phyloP scores from a whole-genome alignment of 2,329 filamentous ascomycete species.

The Ophiostoma populinum region DNA sequence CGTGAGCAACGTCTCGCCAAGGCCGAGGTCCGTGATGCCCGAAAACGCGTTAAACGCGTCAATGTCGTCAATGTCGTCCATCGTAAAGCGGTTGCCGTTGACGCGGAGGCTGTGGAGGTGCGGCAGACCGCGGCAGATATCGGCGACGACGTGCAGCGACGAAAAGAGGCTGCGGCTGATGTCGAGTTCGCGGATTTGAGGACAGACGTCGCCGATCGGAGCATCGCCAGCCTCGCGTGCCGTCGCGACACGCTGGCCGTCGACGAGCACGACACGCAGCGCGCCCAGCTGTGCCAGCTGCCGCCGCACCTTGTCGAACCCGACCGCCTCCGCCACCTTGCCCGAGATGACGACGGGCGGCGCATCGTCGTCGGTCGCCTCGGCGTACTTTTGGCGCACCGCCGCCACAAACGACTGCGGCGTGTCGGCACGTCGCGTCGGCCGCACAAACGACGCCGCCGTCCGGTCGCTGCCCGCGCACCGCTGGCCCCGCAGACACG shows the following conservation, averaged over 20 bases:
- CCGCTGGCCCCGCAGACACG: slow-evolving; percentile 34
- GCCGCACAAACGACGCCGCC: slow-evolving; percentile 74
- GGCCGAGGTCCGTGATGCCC: slow-evolving; percentile 39
- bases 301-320: slow-evolving; percentile 79
- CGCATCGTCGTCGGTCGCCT: slow-evolving; percentile 22
- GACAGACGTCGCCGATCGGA: slow-evolving; percentile 34
- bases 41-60: slow-evolving; percentile 25
- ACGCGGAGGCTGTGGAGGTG: slow-evolving; percentile 48
- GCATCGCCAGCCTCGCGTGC: slow-evolving; percentile 17
- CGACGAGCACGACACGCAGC: slow-evolving; percentile 65
- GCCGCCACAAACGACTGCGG: slow-evolving; percentile 63
- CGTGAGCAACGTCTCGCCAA: slow-evolving; percentile 48
- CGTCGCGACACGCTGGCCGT: slow-evolving; percentile 48
- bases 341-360: slow-evolving; percentile 45
- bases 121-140: slow-evolving; percentile 55
- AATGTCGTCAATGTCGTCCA: slow-evolving; percentile 13
- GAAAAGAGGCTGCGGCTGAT: slow-evolving; percentile 71
- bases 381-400: slow-evolving; percentile 68
- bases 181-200: slow-evolving; percentile 61
- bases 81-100: slow-evolving; percentile 56
- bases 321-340: slow-evolving; percentile 84
- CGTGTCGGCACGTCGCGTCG: slow-evolving; percentile 50
- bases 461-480: slow-evolving; percentile 21
- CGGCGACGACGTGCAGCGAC: slow-evolving; percentile 44
- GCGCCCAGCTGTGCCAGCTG: slow-evolving; percentile 65